A percentile compares a stretch with the other conserved stretches of the same genome.
Evolutionary conservation across 495 filamentous ascomycete genomes (phyloP).

Genomic region (Talaromyces stipitatus): DNA sequence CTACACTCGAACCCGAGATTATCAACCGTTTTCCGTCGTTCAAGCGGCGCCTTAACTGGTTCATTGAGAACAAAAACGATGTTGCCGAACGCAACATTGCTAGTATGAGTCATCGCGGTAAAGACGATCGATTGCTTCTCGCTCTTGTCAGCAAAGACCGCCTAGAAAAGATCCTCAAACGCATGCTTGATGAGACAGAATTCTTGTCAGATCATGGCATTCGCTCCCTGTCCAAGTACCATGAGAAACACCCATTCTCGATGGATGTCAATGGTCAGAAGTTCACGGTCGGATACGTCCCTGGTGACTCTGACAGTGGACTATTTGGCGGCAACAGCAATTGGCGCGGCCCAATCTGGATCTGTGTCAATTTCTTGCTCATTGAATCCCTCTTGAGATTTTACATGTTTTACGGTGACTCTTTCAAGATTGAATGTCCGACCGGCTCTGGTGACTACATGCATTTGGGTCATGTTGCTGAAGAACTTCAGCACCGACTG

Average conservation of each 20-base stretch:
- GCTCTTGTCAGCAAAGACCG: conserved; percentile 86
- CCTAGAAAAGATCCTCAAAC: conserved; percentile 72
- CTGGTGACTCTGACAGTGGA: conserved; percentile 88
- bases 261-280: conserved; percentile 94
- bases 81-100: conserved; percentile 88
- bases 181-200: conserved; percentile 91
- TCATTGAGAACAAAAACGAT: conserved; percentile 76
- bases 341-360: conserved; percentile 91
- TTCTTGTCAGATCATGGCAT: conserved; percentile 89
- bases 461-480: conserved; percentile 93
- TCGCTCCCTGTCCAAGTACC: conserved; percentile 86
- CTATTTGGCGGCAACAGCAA: conserved; percentile 97
- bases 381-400: conserved; percentile 88
- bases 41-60: conserved; percentile 89
- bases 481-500: conserved; percentile 90
- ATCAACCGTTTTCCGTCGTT: conserved; percentile 90
- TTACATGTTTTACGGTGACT: conserved; percentile 89
- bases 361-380: conserved; percentile 91
- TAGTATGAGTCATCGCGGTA: conserved; percentile 79
- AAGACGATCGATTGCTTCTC: conserved; percentile 77
- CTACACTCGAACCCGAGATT: conserved; percentile 87
- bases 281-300: conserved; percentile 83
- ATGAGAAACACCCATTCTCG: conserved; percentile 81
- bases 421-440: conserved; percentile 84
- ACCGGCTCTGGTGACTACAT: conserved; percentile 90